Base-by-base conservation (phyloP, 202 grass and related monocot genomes). In the Dendrocalamus latiflorus region DNA sequence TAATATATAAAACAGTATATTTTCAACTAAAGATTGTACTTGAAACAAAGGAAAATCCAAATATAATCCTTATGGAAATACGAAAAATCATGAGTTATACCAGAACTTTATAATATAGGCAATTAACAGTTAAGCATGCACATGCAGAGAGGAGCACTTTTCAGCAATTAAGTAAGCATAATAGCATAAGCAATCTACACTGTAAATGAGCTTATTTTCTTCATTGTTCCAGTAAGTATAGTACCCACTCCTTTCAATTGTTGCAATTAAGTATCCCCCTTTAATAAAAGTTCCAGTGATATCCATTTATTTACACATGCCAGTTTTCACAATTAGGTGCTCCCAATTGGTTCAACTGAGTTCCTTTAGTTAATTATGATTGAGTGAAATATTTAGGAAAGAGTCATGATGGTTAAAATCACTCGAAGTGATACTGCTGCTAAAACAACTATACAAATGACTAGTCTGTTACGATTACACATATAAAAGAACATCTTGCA, bases 231-330 rank as follows among this genome's bases (percentile, higher is more conserved):
- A 50, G 4, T 54, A 37, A 18, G 44, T 33, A 33, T 33, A 33
- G 33, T 43, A 58, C 21, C 55, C 36, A 25, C 60, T 37, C 50
- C 13, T 50, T 64, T 33, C 64, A 69, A 48, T 25, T 67, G 51
- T 28, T 58, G 65, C 65, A 33, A 9, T 57, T 41, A 69, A 58
- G n/a, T 44, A 68, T 30, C 17, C 22, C 36, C 51, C 10, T 69
- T 69, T 25, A 22, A 80, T 76, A 49, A 68, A 80, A 69, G 48
- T 68, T 80, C 22, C 22, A 68, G 22, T 42, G 38, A 69, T 43
- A 28, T 56, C 12, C 22, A 68, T 67, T 68, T 39, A 39, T 68
- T 37, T 4, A 20, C 21, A 80, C 21, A 39, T 80, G 36, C 9
- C 77, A 30, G 9, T 57, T 69, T 20, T 38, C 24, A 39, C 7